A percentile compares a stretch with the other conserved stretches of the same genome.
Evolutionary conservation across 2,329 filamentous ascomycete genomes (phyloP).

Genomic region (Aspergillus texensis): DNA sequence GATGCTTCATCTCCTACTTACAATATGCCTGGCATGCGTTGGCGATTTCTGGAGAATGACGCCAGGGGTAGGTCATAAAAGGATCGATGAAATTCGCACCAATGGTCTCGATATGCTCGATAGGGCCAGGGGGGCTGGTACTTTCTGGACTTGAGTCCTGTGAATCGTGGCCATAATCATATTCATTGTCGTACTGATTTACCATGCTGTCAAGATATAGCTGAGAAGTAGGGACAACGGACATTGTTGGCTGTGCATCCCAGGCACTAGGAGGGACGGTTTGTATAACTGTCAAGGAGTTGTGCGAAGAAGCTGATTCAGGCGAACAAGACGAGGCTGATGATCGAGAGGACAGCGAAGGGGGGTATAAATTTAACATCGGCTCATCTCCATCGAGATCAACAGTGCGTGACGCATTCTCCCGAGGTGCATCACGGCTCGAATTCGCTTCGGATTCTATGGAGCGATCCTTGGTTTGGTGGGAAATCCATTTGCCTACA

Average conservation of each 20-base stretch:
- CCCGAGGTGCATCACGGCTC: background rate
- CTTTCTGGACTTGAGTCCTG: constrained; percentile 2
- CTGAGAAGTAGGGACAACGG: background rate
- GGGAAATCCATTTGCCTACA: constrained; percentile 40
- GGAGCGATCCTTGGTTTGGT: constrained; percentile 35
- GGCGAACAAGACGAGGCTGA: background rate
- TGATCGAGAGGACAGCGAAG: background rate
- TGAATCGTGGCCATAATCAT: background rate
- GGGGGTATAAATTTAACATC: background rate
- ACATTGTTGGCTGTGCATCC: background rate
- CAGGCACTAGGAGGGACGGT: background rate
- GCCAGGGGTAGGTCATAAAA: constrained; percentile 28
- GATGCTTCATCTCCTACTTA: constrained; percentile 15
- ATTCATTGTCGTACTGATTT: background rate
- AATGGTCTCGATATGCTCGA: constrained; percentile 21
- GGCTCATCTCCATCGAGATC: constrained; percentile 4
- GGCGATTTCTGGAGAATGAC: constrained; percentile 26
- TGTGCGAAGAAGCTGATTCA: background rate
- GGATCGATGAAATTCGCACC: constrained; percentile 31
- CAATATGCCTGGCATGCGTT: constrained; percentile 31
- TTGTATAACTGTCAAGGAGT: background rate
- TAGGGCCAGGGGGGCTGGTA: constrained; percentile 1
- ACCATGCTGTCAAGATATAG: background rate
- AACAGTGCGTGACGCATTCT: background rate
- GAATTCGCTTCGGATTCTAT: constrained; percentile 10